These are phyloP conservation scores for Ilex aquifolium DNA, from an alignment of 257 asterid genomes.

Conservation along the genomic window DNA sequence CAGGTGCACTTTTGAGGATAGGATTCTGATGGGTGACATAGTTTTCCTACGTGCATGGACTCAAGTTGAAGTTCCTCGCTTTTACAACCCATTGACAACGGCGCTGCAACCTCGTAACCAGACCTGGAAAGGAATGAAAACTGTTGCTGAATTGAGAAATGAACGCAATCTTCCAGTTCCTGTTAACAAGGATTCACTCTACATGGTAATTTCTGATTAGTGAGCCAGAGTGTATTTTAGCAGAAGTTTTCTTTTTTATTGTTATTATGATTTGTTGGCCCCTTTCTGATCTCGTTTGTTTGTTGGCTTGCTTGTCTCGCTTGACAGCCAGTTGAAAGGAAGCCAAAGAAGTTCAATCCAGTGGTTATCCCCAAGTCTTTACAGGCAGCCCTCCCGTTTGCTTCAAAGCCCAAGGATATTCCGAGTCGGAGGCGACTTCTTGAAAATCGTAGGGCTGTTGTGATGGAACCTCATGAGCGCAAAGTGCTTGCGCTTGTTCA, in stretches of 20 bases:
- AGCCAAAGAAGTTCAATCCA: slow-evolving; percentile 74
- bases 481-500: slow-evolving; percentile 66
- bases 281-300: slow-evolving; percentile 6
- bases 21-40: slow-evolving; percentile 80
- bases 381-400: slow-evolving; percentile 70
- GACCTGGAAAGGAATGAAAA: slow-evolving; percentile 93
- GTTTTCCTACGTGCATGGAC: slow-evolving; percentile 98
- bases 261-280: background rate
- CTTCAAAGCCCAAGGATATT: slow-evolving; percentile 67
- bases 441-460: slow-evolving; percentile 66
- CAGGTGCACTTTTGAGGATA: slow-evolving; percentile 97
- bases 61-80: slow-evolving; percentile 84
- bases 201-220: slow-evolving; percentile 40
- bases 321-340: slow-evolving; percentile 78
- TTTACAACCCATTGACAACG: slow-evolving; percentile 85
- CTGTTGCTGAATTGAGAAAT: slow-evolving; percentile 80
- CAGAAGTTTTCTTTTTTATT: background rate
- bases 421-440: slow-evolving; percentile 40
- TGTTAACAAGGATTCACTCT: slow-evolving; percentile 82
- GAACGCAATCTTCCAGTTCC: slow-evolving; percentile 65
- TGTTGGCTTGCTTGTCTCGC: slow-evolving; percentile 5
- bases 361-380: slow-evolving; percentile 69
- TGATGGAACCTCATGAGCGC: slow-evolving; percentile 74
- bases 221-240: background rate
- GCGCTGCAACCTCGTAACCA: slow-evolving; percentile 80